Evolutionary conservation across 1,139 yeast genomes (phyloP), one percentile per base, ranked within the genome.

Genomic region (Hyphopichia pseudoburtonii): DNA sequence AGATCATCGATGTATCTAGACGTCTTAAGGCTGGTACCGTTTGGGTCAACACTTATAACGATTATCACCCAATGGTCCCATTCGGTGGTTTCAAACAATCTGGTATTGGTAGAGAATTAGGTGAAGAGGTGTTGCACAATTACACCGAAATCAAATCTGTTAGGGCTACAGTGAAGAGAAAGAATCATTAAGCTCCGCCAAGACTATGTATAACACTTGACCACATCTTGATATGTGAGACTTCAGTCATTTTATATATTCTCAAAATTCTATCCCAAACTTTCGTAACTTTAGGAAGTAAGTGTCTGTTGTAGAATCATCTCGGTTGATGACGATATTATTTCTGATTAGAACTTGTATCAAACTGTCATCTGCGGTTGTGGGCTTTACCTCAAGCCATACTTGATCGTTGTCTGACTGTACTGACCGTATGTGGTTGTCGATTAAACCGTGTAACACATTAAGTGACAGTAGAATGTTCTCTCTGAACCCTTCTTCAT

Each of bases 1-100:
- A 74, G 48, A 83, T 84, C 27, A 42, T 52, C 31, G 49, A 53
- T 28, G 59, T 56, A 17, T 42, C 62, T 10, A 52, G 53, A 37
- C 52, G 54, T 42, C 43, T 55, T 32, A 44, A 45, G 41, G 51
- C 61, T 5, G 63, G 63, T 30, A 56, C 62, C 11, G 45, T 57
- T 17, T 57, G 62, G 62, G 51, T 54, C 37, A 57, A 57, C 46
- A 56, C 60, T 24, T 57, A 52, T 42, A 56, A 56, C 43, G 60
- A 54, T 39, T 57, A 54, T 51, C 56, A 56, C 44, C 55, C 51
- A 18, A 48, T 49, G 52, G 60, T 57, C 30, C 63, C 63, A 32
- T 57, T 57, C 36, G 63, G 63, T 28, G 63, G 63, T n/a, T 56
- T 47, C 44, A 56, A 57, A 35, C 50, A 54, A 36, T 57, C 63